These are phyloP conservation scores for Alternaria incomplexa DNA, from an alignment of 2,329 filamentous ascomycete genomes.

Conservation along the genomic window DNA sequence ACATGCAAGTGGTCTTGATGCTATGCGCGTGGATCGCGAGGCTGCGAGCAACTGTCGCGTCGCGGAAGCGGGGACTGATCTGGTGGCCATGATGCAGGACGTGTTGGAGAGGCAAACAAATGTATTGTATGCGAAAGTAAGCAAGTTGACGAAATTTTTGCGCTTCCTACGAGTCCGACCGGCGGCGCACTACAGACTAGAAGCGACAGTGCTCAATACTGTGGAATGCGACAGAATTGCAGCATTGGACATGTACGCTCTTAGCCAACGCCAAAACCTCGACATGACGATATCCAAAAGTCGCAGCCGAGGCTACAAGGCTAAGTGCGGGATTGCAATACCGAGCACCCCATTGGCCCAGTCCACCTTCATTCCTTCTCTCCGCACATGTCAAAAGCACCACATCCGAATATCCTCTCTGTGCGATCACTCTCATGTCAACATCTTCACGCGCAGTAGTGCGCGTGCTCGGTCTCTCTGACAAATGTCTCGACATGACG, in stretches of 20 bases:
- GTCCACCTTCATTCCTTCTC: background rate
- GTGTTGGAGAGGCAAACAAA: slow-evolving; percentile 9
- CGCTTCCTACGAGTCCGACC: background rate
- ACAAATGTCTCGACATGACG: background rate
- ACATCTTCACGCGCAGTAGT: background rate
- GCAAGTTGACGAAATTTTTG: background rate
- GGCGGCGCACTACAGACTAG: background rate
- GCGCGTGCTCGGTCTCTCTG: background rate
- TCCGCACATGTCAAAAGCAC: background rate
- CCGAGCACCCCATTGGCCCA: slow-evolving; percentile 29
- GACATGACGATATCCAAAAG: slow-evolving; percentile 34
- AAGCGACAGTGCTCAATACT: slow-evolving; percentile 8
- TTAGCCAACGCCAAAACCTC: slow-evolving; percentile 19
- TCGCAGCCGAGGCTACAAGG: slow-evolving; percentile 32
- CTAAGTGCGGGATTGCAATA: slow-evolving; percentile 31
- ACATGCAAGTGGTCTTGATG: slow-evolving; percentile 26
- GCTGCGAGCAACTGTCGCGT: slow-evolving; percentile 33
- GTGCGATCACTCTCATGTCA: background rate
- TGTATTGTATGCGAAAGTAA: background rate
- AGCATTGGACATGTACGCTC: slow-evolving; percentile 6
- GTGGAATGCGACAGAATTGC: slow-evolving; percentile 12
- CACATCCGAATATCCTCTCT: background rate
- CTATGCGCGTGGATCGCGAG: slow-evolving; percentile 24
- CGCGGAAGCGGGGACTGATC: slow-evolving; percentile 34
- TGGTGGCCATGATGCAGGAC: slow-evolving; percentile 38